A percentile compares a stretch with the other conserved stretches of the same genome.
phyloP scores from a whole-genome alignment of 768 basidiomycete genomes.

The Lactarius akahatsu region DNA sequence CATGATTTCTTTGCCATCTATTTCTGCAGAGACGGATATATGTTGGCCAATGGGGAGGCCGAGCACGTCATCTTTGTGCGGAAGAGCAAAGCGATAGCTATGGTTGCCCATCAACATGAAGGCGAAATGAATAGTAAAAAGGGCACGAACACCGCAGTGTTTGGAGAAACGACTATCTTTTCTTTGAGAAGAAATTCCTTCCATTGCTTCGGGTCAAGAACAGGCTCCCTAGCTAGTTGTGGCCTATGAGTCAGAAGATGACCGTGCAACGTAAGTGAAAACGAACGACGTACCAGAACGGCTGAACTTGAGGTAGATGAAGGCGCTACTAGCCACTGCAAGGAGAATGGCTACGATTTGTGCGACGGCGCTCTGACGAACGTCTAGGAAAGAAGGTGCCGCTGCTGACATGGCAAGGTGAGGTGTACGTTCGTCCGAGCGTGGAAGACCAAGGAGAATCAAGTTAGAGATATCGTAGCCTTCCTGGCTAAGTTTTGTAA shows the following conservation, averaged over 20 bases:
- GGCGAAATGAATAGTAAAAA: conserved; percentile 1
- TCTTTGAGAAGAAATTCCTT: conserved; percentile 76
- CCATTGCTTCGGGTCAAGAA: conserved; percentile 75
- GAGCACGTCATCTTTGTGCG: conserved; percentile 69
- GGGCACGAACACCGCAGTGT: conserved; percentile 85
- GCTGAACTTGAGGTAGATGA: conserved; percentile 54
- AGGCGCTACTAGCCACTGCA: conserved; percentile 47
- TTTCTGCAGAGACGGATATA: conserved; percentile 86
- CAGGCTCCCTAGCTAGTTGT: conserved; percentile 59
- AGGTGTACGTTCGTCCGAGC: conserved; percentile 29
- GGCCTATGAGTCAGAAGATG: conserved; percentile 12
- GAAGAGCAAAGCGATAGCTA: conserved; percentile 92
- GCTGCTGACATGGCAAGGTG: conserved; percentile 20
- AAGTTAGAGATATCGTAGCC: conserved; percentile 59
- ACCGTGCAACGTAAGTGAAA: conserved; percentile 2
- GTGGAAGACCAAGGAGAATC: conserved; percentile 61
- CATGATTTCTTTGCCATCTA: conserved; percentile 85
- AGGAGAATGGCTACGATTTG: conserved; percentile 55
- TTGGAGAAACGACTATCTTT: conserved; percentile 85
- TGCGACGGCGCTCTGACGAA: conserved; percentile 37
- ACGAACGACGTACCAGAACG: conserved; percentile 37
- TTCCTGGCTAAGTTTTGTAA: conserved; percentile 46
- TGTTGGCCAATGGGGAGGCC: conserved; percentile 97
- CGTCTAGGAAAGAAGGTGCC: conserved; percentile 33
- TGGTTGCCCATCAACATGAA: conserved; percentile 12